Conservation (phyloP, 1,284 basidiomycete species). For the Marasmius tenuissimus region DNA sequence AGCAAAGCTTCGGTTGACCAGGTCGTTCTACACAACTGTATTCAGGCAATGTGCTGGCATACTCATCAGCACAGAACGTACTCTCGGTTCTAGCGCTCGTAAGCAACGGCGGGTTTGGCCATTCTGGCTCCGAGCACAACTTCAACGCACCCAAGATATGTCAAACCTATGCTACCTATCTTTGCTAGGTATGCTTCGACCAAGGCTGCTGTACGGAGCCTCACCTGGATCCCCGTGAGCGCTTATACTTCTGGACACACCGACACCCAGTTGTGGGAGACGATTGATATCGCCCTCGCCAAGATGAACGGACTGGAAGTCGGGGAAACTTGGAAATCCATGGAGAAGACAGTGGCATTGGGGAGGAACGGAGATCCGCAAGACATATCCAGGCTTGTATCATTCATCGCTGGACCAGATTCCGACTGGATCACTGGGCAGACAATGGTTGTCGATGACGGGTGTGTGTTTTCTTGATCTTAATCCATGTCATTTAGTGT, state of each 20-base stretch:
- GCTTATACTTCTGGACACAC: conserved; percentile 14
- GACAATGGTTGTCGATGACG: conserved; percentile 14
- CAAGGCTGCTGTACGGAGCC: conserved; percentile 13
- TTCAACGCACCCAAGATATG: no score
- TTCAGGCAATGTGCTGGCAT: no score
- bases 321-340: conserved; percentile 8
- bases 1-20: no score
- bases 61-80: no score
- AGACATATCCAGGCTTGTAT: conserved; percentile 12
- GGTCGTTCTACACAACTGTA: no score
- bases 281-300: conserved; percentile 9
- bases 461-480: conserved; percentile 7
- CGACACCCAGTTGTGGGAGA: conserved; percentile 12
- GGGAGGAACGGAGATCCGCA: conserved; percentile 13
- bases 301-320: conserved; percentile 7
- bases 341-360: conserved; percentile 1
- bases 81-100: no score
- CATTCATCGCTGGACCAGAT: conserved; percentile 14
- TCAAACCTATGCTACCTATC: neutral
- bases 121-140: no score
- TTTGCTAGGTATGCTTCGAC: conserved; percentile 9
- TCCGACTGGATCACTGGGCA: conserved; percentile 17
- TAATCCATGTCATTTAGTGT: neutral
- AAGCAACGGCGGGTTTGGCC: no score
- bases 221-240: conserved; percentile 14